These are phyloP conservation scores for Haplographium delicatum DNA, from an alignment of 495 filamentous ascomycete genomes.

Conservation along the genomic window DNA sequence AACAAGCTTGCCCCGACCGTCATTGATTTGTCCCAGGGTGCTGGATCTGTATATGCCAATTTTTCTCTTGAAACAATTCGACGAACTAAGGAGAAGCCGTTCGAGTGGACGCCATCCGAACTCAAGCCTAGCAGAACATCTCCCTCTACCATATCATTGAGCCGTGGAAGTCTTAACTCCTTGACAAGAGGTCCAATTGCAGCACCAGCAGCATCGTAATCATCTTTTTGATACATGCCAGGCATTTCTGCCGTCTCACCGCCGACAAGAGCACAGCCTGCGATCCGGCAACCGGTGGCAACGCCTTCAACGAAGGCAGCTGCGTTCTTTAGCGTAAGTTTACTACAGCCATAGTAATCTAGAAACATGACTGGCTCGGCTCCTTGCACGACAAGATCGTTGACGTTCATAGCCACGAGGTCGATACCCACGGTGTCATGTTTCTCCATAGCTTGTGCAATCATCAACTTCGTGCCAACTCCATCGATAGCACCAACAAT, in stretches of 20 bases:
- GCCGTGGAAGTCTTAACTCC: constrained; percentile 68
- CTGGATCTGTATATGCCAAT: constrained; percentile 60
- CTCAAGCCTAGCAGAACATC: constrained; percentile 80
- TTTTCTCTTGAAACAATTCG: constrained; percentile 71
- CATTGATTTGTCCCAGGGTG: constrained; percentile 61
- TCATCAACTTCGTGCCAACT: constrained; percentile 93
- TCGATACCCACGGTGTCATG: constrained; percentile 94
- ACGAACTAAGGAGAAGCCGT: constrained; percentile 91
- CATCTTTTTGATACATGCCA: constrained; percentile 73
- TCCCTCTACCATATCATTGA: constrained; percentile 66
- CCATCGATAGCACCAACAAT: constrained; percentile 91
- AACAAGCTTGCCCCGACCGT: constrained; percentile 70
- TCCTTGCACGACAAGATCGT: constrained; percentile 93
- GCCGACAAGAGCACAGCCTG: constrained; percentile 84
- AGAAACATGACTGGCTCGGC: constrained; percentile 92
- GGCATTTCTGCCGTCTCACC: constrained; percentile 99
- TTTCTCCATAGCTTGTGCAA: constrained; percentile 81
- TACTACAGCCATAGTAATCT: constrained; percentile 90
- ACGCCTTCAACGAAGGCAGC: constrained; percentile 82
- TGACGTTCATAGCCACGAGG: constrained; percentile 97
- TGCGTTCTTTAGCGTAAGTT: constrained; percentile 71
- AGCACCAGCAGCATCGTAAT: constrained; percentile 87
- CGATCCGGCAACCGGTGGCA: constrained; percentile 72
- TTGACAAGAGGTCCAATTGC: constrained; percentile 75
- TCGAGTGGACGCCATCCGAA: constrained; percentile 84